Evolutionary conservation across 768 basidiomycete genomes (phyloP).

Genomic region (Rhizopogon sp.): DNA sequence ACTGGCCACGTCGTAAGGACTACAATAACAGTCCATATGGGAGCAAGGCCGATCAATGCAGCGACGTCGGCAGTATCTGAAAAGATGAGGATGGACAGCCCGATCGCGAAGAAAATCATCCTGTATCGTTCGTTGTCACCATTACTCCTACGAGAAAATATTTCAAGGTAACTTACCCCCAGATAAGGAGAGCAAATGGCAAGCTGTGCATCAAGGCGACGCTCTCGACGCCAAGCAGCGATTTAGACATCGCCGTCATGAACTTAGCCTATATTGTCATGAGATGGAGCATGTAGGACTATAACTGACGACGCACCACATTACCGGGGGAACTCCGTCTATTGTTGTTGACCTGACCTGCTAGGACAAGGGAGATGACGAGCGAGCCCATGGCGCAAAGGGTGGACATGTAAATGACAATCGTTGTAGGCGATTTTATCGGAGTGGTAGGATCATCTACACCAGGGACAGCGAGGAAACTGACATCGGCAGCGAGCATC

Average conservation of each 20-base stretch:
- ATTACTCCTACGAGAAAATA: no score
- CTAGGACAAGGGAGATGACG: conserved; percentile 31
- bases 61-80: neutral
- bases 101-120: conserved; percentile 9
- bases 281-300: neutral
- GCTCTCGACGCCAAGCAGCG: conserved; percentile 18
- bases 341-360: conserved; percentile 30
- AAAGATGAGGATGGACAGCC: conserved; percentile 5
- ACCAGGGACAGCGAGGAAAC: conserved; percentile 46
- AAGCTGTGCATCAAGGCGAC: conserved; percentile 29
- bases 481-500: conserved; percentile 48
- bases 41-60: neutral
- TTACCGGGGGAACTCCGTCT: conserved; percentile 15
- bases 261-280: conserved; percentile 9
- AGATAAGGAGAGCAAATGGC: conserved; percentile 28
- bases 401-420: conserved; percentile 33
- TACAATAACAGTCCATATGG: conserved; percentile 3
- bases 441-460: conserved; percentile 17
- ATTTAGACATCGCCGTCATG: conserved; percentile 10
- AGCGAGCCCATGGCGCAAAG: conserved; percentile 30
- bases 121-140: neutral
- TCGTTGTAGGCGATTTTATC: conserved; percentile 19
- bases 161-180: conserved; percentile 18
- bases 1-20: neutral
- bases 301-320: conserved; percentile 20